A percentile compares a stretch with the other conserved stretches of the same genome.
These are phyloP conservation scores for Pythium grandisporangium DNA, from an alignment of 352 stramenopile species.

Conservation along the genomic window DNA sequence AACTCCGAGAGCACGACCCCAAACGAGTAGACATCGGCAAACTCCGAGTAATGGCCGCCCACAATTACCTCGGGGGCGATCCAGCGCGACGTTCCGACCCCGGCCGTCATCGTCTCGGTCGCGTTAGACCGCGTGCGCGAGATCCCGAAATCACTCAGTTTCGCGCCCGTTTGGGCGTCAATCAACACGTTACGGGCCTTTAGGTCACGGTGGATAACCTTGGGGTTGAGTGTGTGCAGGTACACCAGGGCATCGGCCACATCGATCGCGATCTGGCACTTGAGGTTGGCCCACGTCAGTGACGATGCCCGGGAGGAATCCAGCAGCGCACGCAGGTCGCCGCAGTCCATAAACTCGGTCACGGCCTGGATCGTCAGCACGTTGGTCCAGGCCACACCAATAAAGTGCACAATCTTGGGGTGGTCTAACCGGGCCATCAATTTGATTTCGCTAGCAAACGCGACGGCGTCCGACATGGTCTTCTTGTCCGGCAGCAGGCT, in stretches of 20 bases:
- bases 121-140: constrained; percentile 35
- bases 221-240: constrained; percentile 56
- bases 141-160: constrained; percentile 66
- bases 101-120: constrained; percentile 58
- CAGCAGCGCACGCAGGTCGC: constrained; percentile 41
- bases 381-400: constrained; percentile 63
- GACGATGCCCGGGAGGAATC: constrained; percentile 21
- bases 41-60: constrained; percentile 3
- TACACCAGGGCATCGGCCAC: constrained; percentile 61
- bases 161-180: constrained; percentile 38
- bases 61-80: constrained; percentile 20
- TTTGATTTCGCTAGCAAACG: constrained; percentile 56
- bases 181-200: constrained; percentile 68
- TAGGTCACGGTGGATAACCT: constrained; percentile 58
- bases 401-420: constrained; percentile 57
- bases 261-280: constrained; percentile 64
- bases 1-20: constrained; percentile 45
- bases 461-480: constrained; percentile 36
- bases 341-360: constrained; percentile 65
- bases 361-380: constrained; percentile 47
- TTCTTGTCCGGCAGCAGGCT: constrained; percentile 42
- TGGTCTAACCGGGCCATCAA: constrained; percentile 45
- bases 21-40: constrained; percentile 18
- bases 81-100: constrained; percentile 37
- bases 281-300: constrained; percentile 49